A percentile compares a stretch with the other conserved stretches of the same genome.
These are phyloP conservation scores for Pisolithus marmoratus DNA, from an alignment of 768 basidiomycete genomes.

Conservation along the genomic window DNA sequence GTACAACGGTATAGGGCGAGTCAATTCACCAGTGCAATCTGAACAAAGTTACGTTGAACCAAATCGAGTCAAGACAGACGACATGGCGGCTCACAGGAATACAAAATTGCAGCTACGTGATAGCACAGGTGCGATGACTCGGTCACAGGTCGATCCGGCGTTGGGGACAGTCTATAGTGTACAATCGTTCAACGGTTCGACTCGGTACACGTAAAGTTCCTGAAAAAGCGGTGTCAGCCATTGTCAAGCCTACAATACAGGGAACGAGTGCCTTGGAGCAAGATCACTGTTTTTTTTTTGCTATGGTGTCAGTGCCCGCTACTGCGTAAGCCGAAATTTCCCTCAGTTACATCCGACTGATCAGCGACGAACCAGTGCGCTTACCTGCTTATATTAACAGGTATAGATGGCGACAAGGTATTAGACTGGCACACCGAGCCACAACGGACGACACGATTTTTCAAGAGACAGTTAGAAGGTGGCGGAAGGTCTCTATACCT, in stretches of 20 bases:
- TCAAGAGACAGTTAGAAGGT: conserved; percentile 7
- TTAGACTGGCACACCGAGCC: conserved; percentile 14
- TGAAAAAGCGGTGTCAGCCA: conserved; percentile 5
- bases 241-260: conserved; percentile 1
- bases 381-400: not conserved
- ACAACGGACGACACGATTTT: not conserved
- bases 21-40: conserved; percentile 18
- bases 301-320: not conserved
- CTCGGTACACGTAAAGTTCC: conserved; percentile 2
- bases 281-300: not conserved
- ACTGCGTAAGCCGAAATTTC: not conserved
- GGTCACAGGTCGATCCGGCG: conserved; percentile 2
- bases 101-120: conserved; percentile 3
- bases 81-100: conserved; percentile 11
- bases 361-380: not conserved
- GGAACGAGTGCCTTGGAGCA: not conserved
- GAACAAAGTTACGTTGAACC: conserved; percentile 6
- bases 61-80: conserved; percentile 4
- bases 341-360: not conserved
- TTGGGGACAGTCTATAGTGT: not conserved
- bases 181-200: not conserved
- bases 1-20: conserved; percentile 19
- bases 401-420: conserved; percentile 3
- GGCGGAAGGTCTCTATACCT: conserved; percentile 14
- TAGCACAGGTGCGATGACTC: conserved; percentile 11